A percentile compares a stretch with the other conserved stretches of the same genome.
These are phyloP conservation scores for Fusarium clavum DNA, from an alignment of 2,329 filamentous ascomycete genomes.

Conservation along the genomic window DNA sequence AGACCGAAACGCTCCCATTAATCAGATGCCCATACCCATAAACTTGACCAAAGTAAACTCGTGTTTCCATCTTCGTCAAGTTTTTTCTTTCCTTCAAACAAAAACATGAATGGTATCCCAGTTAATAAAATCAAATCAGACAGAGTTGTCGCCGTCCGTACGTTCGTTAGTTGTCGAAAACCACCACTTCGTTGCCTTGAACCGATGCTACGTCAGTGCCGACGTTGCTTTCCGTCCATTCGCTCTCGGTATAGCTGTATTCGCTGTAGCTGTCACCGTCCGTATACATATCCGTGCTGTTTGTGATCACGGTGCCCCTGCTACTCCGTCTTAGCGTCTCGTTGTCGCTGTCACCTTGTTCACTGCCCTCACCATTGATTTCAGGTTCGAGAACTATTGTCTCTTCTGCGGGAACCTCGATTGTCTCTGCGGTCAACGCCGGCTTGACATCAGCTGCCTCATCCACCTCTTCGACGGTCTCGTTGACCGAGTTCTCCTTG, in stretches of 20 bases:
- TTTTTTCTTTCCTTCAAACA: background rate
- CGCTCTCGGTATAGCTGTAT: conserved; percentile 58
- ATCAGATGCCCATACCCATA: conserved; percentile 15
- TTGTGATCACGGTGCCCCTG: conserved; percentile 61
- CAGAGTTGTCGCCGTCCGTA: conserved; percentile 17
- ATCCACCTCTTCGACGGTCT: conserved; percentile 69
- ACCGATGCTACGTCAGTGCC: conserved; percentile 43
- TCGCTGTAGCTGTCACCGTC: conserved; percentile 55
- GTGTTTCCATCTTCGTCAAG: conserved; percentile 3
- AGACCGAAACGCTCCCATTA: conserved; percentile 23
- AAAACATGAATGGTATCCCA: conserved; percentile 30
- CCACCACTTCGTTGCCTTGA: conserved; percentile 52
- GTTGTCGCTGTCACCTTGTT: conserved; percentile 60
- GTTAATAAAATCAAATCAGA: conserved; percentile 19
- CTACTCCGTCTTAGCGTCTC: conserved; percentile 62
- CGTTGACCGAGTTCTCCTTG: conserved; percentile 72
- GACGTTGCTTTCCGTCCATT: conserved; percentile 61
- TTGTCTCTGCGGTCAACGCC: conserved; percentile 22
- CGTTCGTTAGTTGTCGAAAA: conserved; percentile 47
- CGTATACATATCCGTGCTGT: conserved; percentile 53
- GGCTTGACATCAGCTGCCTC: conserved; percentile 46
- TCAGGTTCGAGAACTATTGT: conserved; percentile 39
- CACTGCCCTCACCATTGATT: conserved; percentile 37
- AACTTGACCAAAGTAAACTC: conserved; percentile 12
- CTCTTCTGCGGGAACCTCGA: conserved; percentile 42